phyloP scores from a whole-genome alignment of 345 rosid species.

The Salix exigua region DNA sequence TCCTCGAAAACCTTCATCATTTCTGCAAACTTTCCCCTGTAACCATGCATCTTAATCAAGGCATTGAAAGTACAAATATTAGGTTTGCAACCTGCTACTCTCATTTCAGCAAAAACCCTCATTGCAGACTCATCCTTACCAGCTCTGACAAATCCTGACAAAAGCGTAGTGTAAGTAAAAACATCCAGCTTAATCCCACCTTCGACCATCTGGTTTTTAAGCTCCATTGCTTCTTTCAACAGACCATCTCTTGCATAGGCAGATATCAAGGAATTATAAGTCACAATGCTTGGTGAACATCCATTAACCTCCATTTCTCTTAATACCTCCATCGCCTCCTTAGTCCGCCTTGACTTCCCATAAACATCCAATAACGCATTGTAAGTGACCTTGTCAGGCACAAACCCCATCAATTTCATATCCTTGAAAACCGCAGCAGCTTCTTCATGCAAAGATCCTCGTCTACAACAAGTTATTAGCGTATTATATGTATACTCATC shows the following conservation, averaged over 20 bases:
- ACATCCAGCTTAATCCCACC: slow-evolving; percentile 80
- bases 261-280: slow-evolving; percentile 81
- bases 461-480: slow-evolving; percentile 73
- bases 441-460: slow-evolving; percentile 79
- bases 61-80: slow-evolving; percentile 95
- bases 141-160: slow-evolving; percentile 80
- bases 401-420: slow-evolving; percentile 70
- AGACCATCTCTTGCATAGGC: slow-evolving; percentile 82
- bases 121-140: slow-evolving; percentile 82
- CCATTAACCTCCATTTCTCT: slow-evolving; percentile 78
- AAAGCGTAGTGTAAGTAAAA: slow-evolving; percentile 87
- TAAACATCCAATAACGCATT: slow-evolving; percentile 81
- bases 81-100: slow-evolving; percentile 64
- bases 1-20: slow-evolving; percentile 95
- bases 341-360: slow-evolving; percentile 82
- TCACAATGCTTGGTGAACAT: slow-evolving; percentile 59
- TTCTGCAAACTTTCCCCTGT: slow-evolving; percentile 75
- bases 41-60: slow-evolving; percentile 86
- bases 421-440: slow-evolving; percentile 68
- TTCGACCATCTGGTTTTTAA: slow-evolving; percentile 66
- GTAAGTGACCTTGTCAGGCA: slow-evolving; percentile 76
- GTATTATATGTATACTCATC: slow-evolving; percentile 86
- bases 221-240: slow-evolving; percentile 68
- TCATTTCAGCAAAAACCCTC: slow-evolving; percentile 81
- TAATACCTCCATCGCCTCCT: slow-evolving; percentile 76